These are phyloP conservation scores for Gleditsia sinensis DNA, from an alignment of 306 rosid genomes.

Conservation along the genomic window DNA sequence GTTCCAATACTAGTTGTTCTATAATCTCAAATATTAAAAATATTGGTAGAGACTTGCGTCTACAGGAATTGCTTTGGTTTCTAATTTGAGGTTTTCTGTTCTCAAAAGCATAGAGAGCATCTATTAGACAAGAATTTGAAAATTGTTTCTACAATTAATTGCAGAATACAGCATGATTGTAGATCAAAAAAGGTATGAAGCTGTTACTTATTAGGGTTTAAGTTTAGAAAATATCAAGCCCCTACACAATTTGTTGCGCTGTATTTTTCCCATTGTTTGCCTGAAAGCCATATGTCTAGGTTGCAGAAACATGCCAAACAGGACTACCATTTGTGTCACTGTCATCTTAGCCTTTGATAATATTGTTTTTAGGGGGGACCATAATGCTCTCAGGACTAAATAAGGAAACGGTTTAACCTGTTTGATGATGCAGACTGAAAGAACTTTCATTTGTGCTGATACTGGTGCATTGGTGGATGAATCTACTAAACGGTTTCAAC, in stretches of 20 bases:
- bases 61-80: not conserved
- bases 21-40: not conserved
- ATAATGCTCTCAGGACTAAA: too few relatives aligned
- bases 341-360: too few relatives aligned
- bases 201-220: slow-evolving; percentile 1
- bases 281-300: not conserved
- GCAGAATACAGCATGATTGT: slow-evolving; percentile 10
- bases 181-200: not conserved
- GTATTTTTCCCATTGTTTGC: not conserved
- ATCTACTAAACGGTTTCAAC: slow-evolving; percentile 56
- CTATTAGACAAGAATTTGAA: slow-evolving; percentile 5
- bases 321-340: not conserved
- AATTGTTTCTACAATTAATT: too few relatives aligned
- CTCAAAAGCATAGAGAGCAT: not conserved
- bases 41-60: not conserved
- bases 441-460: slow-evolving; percentile 81
- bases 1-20: not conserved
- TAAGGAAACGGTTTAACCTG: slow-evolving; percentile 24
- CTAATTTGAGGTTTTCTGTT: not conserved
- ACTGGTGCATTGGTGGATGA: slow-evolving; percentile 83
- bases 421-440: slow-evolving; percentile 69
- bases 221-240: slow-evolving; percentile 25
- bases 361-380: too few relatives aligned
- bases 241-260: slow-evolving; percentile 23
- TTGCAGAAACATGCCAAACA: not conserved